Evolutionary conservation across 108 stramenopile genomes (phyloP).

Genomic region (Licmophora abbreviata): DNA sequence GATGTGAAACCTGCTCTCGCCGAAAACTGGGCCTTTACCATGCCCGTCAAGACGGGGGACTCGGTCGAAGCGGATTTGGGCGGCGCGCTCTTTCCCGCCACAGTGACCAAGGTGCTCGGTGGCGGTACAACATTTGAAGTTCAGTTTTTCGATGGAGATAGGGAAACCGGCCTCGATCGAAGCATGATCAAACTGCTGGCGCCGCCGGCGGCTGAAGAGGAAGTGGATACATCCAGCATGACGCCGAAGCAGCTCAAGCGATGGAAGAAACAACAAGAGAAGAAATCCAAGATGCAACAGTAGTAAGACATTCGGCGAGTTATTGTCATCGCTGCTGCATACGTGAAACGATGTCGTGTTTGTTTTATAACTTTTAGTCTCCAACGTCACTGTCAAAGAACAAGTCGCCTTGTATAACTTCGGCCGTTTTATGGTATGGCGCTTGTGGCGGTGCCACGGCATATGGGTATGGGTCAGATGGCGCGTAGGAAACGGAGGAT

Average conservation of each 20-base stretch:
- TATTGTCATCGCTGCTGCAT: constrained; percentile 2
- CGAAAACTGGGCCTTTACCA: constrained; percentile 57
- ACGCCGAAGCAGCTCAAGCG: constrained; percentile 75
- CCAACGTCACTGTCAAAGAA: neutral
- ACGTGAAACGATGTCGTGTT: neutral
- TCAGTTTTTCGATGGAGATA: constrained; percentile 77
- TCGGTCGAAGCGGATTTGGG: constrained; percentile 80
- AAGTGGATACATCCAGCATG: constrained; percentile 53
- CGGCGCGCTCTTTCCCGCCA: constrained; percentile 74
- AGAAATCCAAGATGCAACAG: constrained; percentile 44
- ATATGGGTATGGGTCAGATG: too few relatives aligned
- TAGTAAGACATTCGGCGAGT: constrained; percentile 10
- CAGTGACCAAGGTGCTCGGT: constrained; percentile 32
- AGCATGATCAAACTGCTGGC: constrained; percentile 46
- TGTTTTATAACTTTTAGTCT: neutral
- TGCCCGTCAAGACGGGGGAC: constrained; percentile 59
- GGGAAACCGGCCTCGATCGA: constrained; percentile 51
- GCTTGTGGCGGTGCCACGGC: too few relatives aligned
- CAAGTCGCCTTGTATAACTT: too few relatives aligned
- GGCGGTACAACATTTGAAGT: constrained; percentile 61
- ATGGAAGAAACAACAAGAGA: constrained; percentile 66
- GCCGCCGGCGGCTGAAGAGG: constrained; percentile 33
- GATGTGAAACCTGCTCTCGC: constrained; percentile 19
- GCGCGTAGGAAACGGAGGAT: too few relatives aligned
- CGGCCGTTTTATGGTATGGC: too few relatives aligned